Evolutionary conservation across 345 rosid species (phyloP), one percentile per base, ranked within the genome.

Genomic region (Physaria fendleri): DNA sequence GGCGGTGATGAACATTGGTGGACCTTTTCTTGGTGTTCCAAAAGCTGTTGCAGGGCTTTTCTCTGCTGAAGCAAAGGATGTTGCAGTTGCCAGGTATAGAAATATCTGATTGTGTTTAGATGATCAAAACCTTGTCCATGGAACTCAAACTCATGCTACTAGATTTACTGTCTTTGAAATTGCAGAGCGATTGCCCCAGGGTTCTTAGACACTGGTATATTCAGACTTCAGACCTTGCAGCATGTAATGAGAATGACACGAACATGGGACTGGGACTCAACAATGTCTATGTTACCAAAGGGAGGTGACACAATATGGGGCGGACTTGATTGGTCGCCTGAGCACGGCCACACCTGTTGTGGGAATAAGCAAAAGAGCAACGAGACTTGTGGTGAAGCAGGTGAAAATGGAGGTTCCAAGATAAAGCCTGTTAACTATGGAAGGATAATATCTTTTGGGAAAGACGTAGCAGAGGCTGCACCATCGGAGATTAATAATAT

Each of bases 221-320:
- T 93, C 59, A 78, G 81, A 47, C 71, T 85, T 68, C 99, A 93
- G 71, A 93, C 97, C 17, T 59, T 89, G 76, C 85, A 89, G 69
- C 92, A 74, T 52, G 68, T 78, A 35, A 85, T 93, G 97, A 82
- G 71, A 73, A 85, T 85, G 96, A 79, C 83, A 43, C 88, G 95
- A 11, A 73, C 90, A 10, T 93, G 96, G 97, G n/a, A n/a, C n/a
- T n/a, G n/a, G n/a, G 97, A 93, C 82, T 85, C 97, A 40, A 90
- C 92, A 27, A 87, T 87, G 96, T 90, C 97, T 24, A 89, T 93
- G 96, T 57, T 93, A 73, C 95, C 97, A 3, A 85, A 73, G 76
- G 99, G 99, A 23, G 99, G 99, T 60, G 86, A 83, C 58, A 87
- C 86, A 15, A 82, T 93, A 46, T 93, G 99, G 99, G 99, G 99